Evolutionary conservation across 1,284 basidiomycete genomes (phyloP).

Genomic region (Pseudozyma pruni): DNA sequence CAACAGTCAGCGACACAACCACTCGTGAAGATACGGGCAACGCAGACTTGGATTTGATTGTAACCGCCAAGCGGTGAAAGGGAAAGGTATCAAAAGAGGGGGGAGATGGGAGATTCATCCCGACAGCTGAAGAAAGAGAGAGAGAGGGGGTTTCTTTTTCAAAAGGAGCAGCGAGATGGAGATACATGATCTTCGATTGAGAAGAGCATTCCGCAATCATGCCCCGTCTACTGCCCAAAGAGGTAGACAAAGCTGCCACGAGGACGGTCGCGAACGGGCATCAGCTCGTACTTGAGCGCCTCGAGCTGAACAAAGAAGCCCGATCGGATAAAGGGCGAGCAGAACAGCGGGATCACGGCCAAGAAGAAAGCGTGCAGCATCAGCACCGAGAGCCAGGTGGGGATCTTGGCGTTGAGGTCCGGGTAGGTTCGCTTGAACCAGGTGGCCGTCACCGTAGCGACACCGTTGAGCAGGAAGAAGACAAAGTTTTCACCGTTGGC

Average conservation of each 20-base stretch:
- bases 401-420: slow-evolving; percentile 54
- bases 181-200: no score
- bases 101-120: no score
- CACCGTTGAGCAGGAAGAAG: slow-evolving; percentile 65
- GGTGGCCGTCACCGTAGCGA: slow-evolving; percentile 59
- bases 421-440: slow-evolving; percentile 60
- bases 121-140: neutral
- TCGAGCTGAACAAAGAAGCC: slow-evolving; percentile 65
- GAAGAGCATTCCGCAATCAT: no score
- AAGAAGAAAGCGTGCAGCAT: slow-evolving; percentile 60
- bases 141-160: neutral
- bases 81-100: no score
- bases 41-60: no score
- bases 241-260: slow-evolving; percentile 61
- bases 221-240: slow-evolving; percentile 43
- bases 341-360: slow-evolving; percentile 60
- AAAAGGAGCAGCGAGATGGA: no score
- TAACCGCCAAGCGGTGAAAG: no score
- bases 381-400: slow-evolving; percentile 48
- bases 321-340: slow-evolving; percentile 57
- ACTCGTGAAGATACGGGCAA: no score
- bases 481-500: slow-evolving; percentile 64
- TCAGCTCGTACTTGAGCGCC: slow-evolving; percentile 54
- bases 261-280: slow-evolving; percentile 47
- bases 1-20: no score